These are phyloP conservation scores for Inga laurina DNA, from an alignment of 306 rosid species.

Conservation along the genomic window DNA sequence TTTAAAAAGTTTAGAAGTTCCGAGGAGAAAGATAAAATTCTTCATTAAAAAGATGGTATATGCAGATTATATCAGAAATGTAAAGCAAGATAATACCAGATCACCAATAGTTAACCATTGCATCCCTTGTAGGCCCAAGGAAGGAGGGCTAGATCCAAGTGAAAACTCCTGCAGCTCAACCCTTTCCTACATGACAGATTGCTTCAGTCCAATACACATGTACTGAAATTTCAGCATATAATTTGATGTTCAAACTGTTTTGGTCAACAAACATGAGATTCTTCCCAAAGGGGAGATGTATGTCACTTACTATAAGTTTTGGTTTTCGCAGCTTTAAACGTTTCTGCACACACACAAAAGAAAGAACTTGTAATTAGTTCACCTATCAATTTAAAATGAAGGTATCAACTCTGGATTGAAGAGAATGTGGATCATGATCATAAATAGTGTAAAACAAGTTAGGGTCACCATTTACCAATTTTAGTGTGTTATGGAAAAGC, in stretches of 20 bases:
- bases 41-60: slow-evolving; percentile 9
- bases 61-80: slow-evolving; percentile 25
- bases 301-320: slow-evolving; percentile 69
- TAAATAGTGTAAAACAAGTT: background rate
- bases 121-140: slow-evolving; percentile 84
- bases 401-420: slow-evolving; percentile 19
- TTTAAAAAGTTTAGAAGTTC: background rate
- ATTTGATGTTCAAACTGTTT: slow-evolving; percentile 20
- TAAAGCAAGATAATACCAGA: slow-evolving; percentile 63
- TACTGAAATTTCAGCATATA: slow-evolving; percentile 32
- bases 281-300: background rate
- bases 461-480: background rate
- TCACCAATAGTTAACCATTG: slow-evolving; percentile 79
- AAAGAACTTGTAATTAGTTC: slow-evolving; percentile 16
- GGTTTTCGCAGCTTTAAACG: slow-evolving; percentile 82
- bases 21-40: background rate
- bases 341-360: slow-evolving; percentile 55
- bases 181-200: slow-evolving; percentile 63
- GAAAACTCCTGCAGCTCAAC: slow-evolving; percentile 82
- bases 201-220: slow-evolving; percentile 28
- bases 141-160: slow-evolving; percentile 85
- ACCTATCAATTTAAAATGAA: slow-evolving; percentile 24
- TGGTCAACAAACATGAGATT: slow-evolving; percentile 2
- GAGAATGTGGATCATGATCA: slow-evolving; percentile 17
- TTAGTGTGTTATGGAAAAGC: background rate